These are phyloP conservation scores for Myriosclerotinia scirpicola DNA, from an alignment of 2,329 filamentous ascomycete species.

Conservation along the genomic window DNA sequence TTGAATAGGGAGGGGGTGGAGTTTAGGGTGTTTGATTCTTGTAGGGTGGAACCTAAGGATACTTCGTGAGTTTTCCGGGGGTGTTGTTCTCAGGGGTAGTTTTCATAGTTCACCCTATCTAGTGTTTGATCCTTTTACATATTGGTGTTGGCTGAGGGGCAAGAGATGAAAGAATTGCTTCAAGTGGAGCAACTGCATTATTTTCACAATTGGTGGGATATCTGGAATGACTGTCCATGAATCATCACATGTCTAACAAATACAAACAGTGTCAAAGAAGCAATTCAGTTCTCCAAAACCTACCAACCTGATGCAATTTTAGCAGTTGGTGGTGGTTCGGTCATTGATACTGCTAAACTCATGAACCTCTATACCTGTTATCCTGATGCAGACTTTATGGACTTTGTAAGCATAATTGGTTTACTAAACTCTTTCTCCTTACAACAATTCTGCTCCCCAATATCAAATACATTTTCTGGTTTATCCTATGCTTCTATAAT, in stretches of 20 bases:
- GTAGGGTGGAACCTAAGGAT: slow-evolving; percentile 90
- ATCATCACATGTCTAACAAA: background rate
- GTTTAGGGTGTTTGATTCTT: slow-evolving; percentile 78
- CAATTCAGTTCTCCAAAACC: slow-evolving; percentile 81
- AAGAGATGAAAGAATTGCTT: background rate
- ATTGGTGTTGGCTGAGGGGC: too few species aligned
- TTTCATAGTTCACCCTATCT: too few species aligned
- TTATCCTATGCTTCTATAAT: too few species aligned
- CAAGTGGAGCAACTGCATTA: background rate
- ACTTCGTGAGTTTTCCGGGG: slow-evolving; percentile 61
- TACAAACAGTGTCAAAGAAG: slow-evolving; percentile 70
- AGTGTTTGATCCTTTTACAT: too few species aligned
- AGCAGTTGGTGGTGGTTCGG: slow-evolving; percentile 88
- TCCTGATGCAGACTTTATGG: slow-evolving; percentile 88
- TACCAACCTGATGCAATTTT: slow-evolving; percentile 85
- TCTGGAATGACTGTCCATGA: background rate
- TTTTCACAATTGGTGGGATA: background rate
- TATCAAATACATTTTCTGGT: too few species aligned
- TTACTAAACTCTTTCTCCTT: too few species aligned
- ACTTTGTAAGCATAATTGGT: slow-evolving; percentile 65
- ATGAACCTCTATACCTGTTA: slow-evolving; percentile 96
- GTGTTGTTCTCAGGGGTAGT: background rate
- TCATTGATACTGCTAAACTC: slow-evolving; percentile 97
- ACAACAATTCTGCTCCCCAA: too few species aligned
- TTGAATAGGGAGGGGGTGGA: slow-evolving; percentile 75